Base-by-base conservation (phyloP, 2,329 filamentous ascomycete genomes). In the Diaporthe australafricana region DNA sequence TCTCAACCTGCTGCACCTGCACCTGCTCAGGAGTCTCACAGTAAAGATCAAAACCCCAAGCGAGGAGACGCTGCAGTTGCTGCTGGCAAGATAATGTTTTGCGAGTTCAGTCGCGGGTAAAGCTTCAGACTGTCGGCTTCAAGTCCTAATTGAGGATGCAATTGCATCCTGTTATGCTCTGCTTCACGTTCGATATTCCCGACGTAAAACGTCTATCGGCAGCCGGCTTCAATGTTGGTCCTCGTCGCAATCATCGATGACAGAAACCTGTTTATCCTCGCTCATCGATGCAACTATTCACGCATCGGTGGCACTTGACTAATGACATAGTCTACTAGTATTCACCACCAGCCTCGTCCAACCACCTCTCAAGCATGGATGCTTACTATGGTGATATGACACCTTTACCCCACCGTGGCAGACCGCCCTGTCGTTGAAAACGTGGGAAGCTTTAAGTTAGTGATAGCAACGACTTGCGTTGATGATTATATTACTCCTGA, bases 391-490 rank as follows among this genome's bases (percentile, higher is more conserved):
- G 60, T 63, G 42, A 63, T 63, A 17, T 22, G 12, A 47, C 17
- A 20, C 7, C 35, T 40, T 6, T 22, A 5, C 5, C 20, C 40
- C 45, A 30, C 2, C 22, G 45, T 12, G 25, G 1, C 8, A 30
- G 40, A 8, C 56, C 30, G 20, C 8, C 40, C 30, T 35, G 30
- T 14, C 40, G n/a, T 22, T 22, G 3, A 48, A 25, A 17, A 30
- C 22, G 6, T 17, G 17, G 22, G 57, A 63, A 63, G 16, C 27
- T 63, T 63, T 35, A n/a, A n/a, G n/a, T n/a, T n/a, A 1, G 60
- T 63, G 60, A 47, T 63, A 63, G 57, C 47, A 40, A 47, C 32
- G 17, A 35, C 25, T 63, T 48, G 60, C 22, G 40, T 63, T 48
- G 42, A 48, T 25, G 60, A 4, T 48, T 35, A 48, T 20, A 48